Conservation (phyloP, 495 filamentous ascomycete genomes). For the Penicillium cataractarum region DNA sequence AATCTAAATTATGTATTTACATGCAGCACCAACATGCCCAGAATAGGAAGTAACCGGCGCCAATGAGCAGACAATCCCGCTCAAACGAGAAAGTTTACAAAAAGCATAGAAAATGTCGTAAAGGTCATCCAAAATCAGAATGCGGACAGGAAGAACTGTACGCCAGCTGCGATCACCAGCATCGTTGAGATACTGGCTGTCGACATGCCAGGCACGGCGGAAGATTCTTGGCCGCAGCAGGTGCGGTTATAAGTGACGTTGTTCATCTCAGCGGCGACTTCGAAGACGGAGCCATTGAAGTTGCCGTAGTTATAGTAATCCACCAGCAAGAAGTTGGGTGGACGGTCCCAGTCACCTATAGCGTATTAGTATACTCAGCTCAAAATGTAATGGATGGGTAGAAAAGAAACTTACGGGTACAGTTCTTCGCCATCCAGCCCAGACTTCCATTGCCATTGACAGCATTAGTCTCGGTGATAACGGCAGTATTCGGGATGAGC, state of each 20-base stretch:
- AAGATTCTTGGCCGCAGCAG: slow-evolving; percentile 66
- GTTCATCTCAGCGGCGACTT: slow-evolving; percentile 84
- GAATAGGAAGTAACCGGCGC: not conserved
- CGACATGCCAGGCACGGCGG: slow-evolving; percentile 31
- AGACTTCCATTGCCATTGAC: slow-evolving; percentile 67
- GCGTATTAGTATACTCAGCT: slow-evolving; percentile 15
- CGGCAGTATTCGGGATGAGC: slow-evolving; percentile 74
- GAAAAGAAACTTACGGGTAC: slow-evolving; percentile 54
- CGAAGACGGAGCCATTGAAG: slow-evolving; percentile 82
- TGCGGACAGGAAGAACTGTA: slow-evolving; percentile 29
- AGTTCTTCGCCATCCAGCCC: slow-evolving; percentile 68
- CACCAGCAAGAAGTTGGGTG: slow-evolving; percentile 86
- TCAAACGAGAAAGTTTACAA: not conserved
- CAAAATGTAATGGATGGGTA: not conserved
- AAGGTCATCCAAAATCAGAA: slow-evolving; percentile 25
- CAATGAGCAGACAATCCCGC: not conserved
- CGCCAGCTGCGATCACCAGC: slow-evolving; percentile 30
- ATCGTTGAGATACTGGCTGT: slow-evolving; percentile 25
- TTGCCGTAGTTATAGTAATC: slow-evolving; percentile 83
- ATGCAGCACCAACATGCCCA: not conserved
- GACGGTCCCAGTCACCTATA: slow-evolving; percentile 61
- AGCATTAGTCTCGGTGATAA: slow-evolving; percentile 71
- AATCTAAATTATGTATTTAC: slow-evolving; percentile 3
- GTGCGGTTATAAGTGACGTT: slow-evolving; percentile 76
- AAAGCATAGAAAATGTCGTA: not conserved